Evolutionary conservation across 148 eudicot genomes (phyloP).

Genomic region (Nepenthes gracilis): DNA sequence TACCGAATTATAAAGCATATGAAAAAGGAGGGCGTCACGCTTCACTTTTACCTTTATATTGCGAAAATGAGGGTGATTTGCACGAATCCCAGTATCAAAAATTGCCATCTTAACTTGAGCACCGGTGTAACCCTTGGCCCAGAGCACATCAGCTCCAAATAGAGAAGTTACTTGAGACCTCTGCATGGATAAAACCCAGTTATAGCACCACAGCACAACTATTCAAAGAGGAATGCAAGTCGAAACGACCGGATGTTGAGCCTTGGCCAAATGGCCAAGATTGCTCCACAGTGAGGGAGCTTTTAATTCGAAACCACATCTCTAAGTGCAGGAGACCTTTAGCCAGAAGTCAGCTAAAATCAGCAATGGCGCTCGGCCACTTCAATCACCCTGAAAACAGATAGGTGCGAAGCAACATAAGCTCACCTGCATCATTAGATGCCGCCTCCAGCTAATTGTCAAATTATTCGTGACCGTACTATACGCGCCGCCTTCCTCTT

Average conservation of each 20-base stretch:
- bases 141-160: slow-evolving; percentile 83
- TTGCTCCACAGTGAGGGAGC: too few relatives aligned
- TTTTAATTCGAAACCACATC: too few relatives aligned
- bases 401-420: too few relatives aligned
- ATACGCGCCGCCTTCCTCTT: slow-evolving; percentile 21
- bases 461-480: slow-evolving; percentile 17
- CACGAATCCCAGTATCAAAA: slow-evolving; percentile 95
- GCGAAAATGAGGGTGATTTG: slow-evolving; percentile 90
- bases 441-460: slow-evolving; percentile 42
- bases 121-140: slow-evolving; percentile 93
- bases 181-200: slow-evolving; percentile 32
- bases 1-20: background rate
- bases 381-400: too few relatives aligned
- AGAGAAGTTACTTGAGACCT: slow-evolving; percentile 91
- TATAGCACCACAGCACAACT: too few relatives aligned
- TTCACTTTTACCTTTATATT: slow-evolving; percentile 64
- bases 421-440: slow-evolving; percentile 54
- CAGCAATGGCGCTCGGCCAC: too few relatives aligned
- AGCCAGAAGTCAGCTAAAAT: too few relatives aligned
- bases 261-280: too few relatives aligned
- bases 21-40: too few relatives aligned
- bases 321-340: too few relatives aligned
- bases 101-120: slow-evolving; percentile 95
- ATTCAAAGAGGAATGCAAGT: too few relatives aligned
- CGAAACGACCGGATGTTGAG: too few relatives aligned